phyloP scores from a whole-genome alignment of 805 yeast species.

The Schizosaccharomyces osmophilus region DNA sequence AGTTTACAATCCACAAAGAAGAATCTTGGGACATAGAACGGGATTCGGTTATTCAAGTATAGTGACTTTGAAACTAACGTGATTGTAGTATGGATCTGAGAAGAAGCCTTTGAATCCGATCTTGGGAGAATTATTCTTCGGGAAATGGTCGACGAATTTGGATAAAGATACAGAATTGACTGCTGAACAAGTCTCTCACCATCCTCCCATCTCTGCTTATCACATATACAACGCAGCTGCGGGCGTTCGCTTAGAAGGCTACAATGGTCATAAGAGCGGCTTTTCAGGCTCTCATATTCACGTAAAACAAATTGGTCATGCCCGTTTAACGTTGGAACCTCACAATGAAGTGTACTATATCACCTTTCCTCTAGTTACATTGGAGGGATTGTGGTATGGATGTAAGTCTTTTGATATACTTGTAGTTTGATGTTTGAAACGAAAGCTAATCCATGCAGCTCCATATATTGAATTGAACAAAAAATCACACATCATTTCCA shows the following conservation, averaged over 20 bases:
- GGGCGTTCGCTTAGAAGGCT: constrained; percentile 56
- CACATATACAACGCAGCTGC: constrained; percentile 50
- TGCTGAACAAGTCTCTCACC: constrained; percentile 89
- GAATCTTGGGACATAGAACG: no score
- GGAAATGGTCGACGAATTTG: constrained; percentile 51
- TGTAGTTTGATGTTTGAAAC: not conserved
- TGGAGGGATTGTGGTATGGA: constrained; percentile 2
- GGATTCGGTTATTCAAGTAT: no score
- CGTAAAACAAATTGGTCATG: constrained; percentile 1
- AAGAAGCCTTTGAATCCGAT: constrained; percentile 96
- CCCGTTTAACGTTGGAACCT: not conserved
- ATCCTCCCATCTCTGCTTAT: constrained; percentile 93
- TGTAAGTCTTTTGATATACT: not conserved
- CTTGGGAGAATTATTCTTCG: constrained; percentile 80
- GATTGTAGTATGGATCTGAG: constrained; percentile 48
- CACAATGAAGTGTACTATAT: not conserved
- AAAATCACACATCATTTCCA: constrained; percentile 53
- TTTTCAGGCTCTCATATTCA: constrained; percentile 48
- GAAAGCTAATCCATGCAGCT: constrained; percentile 24
- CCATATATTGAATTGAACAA: constrained; percentile 92
- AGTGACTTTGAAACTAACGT: no score
- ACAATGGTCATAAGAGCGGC: constrained; percentile 67
- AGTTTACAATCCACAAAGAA: no score
- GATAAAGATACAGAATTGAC: constrained; percentile 40
- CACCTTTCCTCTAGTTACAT: not conserved